phyloP scores from a whole-genome alignment of 2,329 filamentous ascomycete genomes.

The Phyllosticta capitalensis region DNA sequence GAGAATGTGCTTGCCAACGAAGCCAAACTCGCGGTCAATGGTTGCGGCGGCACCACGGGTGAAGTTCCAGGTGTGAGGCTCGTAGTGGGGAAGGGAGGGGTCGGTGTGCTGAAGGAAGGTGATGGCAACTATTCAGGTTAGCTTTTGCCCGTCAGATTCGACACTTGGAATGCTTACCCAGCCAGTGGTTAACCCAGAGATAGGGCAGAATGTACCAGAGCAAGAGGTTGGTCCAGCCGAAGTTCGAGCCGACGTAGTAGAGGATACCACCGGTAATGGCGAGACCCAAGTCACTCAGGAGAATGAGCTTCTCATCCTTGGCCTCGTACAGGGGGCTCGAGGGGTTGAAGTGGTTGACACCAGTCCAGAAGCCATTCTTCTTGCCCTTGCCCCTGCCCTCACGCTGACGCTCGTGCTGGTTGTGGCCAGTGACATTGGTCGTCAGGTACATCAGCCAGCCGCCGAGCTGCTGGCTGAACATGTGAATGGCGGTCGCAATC shows the following conservation, averaged over 20 bases:
- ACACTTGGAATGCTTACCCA: constrained; percentile 54
- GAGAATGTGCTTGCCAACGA: constrained; percentile 80
- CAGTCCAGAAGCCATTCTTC: constrained; percentile 66
- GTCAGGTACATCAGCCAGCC: constrained; percentile 92
- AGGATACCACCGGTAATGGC: constrained; percentile 52
- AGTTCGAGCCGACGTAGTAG: constrained; percentile 61
- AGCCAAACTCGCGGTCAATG: constrained; percentile 94
- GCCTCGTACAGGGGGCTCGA: constrained; percentile 82
- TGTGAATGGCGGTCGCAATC: constrained; percentile 62
- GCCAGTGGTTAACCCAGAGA: constrained; percentile 98
- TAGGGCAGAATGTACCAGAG: constrained; percentile 96
- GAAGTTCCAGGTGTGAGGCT: constrained; percentile 78
- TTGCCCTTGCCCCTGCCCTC: constrained; percentile 94
- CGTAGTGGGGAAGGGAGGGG: constrained; percentile 87
- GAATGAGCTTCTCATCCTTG: constrained; percentile 79
- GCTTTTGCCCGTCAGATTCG: constrained; percentile 12
- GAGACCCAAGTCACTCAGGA: constrained; percentile 74
- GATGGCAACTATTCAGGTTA: constrained; percentile 63
- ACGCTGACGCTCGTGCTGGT: constrained; percentile 80
- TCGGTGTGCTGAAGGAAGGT: constrained; percentile 97
- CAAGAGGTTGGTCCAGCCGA: constrained; percentile 74
- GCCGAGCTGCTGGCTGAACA: constrained; percentile 76
- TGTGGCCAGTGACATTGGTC: constrained; percentile 91
- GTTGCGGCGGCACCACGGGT: constrained; percentile 88
- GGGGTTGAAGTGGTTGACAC: constrained; percentile 94